Evolutionary conservation across 2,329 filamentous ascomycete species (phyloP).

Genomic region (Clonostachys rhizophaga): DNA sequence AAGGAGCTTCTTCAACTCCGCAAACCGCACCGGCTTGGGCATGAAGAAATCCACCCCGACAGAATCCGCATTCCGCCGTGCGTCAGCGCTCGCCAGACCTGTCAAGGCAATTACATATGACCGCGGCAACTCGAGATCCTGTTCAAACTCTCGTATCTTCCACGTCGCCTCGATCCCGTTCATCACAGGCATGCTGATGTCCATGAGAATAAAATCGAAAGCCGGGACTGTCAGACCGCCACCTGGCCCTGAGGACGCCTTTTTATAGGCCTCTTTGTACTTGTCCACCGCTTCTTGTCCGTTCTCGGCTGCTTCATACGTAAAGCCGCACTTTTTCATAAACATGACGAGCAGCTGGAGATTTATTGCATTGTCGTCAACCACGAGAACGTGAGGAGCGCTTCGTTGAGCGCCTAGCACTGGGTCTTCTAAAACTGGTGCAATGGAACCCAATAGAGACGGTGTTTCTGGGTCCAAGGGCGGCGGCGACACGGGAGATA

Average conservation of each 20-base stretch:
- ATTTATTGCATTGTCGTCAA: constrained; percentile 38
- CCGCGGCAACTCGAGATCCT: constrained; percentile 27
- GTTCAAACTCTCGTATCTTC: constrained; percentile 42
- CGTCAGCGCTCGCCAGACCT: constrained; percentile 42
- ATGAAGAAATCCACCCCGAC: constrained; percentile 45
- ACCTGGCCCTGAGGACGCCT: not conserved
- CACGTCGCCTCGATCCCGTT: constrained; percentile 43
- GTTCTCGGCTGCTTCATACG: constrained; percentile 35
- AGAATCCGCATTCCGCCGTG: constrained; percentile 40
- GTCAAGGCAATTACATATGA: constrained; percentile 47
- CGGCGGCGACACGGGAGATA: not conserved
- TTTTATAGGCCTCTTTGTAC: constrained; percentile 23
- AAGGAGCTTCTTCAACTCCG: constrained; percentile 31
- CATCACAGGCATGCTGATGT: constrained; percentile 52
- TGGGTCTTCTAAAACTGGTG: not conserved
- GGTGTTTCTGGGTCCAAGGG: constrained; percentile 3
- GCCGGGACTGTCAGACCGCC: not conserved
- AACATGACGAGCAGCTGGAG: constrained; percentile 34
- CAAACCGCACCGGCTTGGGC: constrained; percentile 42
- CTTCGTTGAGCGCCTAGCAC: not conserved
- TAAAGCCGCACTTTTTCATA: constrained; percentile 32
- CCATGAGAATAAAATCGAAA: constrained; percentile 34
- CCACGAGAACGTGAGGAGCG: constrained; percentile 15
- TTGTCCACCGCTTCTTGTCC: constrained; percentile 40
- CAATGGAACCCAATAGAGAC: not conserved